A percentile compares a stretch with the other conserved stretches of the same genome.
Evolutionary conservation across 1,139 yeast genomes (phyloP).

Genomic region (Yamadazyma songkhlaensis): DNA sequence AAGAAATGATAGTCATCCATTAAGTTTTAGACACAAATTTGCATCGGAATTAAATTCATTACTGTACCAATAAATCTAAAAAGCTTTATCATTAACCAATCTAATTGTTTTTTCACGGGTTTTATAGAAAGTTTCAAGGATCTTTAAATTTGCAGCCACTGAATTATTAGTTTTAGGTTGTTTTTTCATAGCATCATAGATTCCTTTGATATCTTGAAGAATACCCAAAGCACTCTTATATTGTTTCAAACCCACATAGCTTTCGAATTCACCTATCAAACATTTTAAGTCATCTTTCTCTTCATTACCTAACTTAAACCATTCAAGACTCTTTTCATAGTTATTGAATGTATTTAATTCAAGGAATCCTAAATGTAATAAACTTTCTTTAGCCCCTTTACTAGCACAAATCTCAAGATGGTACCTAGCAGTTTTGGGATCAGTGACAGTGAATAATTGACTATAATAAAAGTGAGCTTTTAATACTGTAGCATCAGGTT

Average conservation of each 20-base stretch:
- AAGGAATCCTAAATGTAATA: constrained; percentile 72
- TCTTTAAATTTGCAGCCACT: constrained; percentile 22
- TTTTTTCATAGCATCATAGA: constrained; percentile 21
- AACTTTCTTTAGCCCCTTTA: constrained; percentile 73
- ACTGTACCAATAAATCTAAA: constrained; percentile 7
- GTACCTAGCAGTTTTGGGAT: constrained; percentile 58
- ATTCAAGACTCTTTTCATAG: constrained; percentile 58
- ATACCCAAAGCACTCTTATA: constrained; percentile 24
- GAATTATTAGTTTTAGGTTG: constrained; percentile 14
- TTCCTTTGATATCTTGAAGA: constrained; percentile 22
- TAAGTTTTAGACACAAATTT: constrained; percentile 31
- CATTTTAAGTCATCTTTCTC: constrained; percentile 57
- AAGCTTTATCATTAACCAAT: constrained; percentile 5
- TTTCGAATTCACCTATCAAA: constrained; percentile 73
- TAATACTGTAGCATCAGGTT: constrained; percentile 50
- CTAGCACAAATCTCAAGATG: constrained; percentile 77
- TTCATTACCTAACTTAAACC: constrained; percentile 83
- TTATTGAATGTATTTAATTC: constrained; percentile 68
- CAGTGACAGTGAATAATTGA: constrained; percentile 55
- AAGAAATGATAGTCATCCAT: constrained; percentile 31
- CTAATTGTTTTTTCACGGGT: constrained; percentile 26
- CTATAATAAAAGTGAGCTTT: constrained; percentile 80
- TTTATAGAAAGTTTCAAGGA: constrained; percentile 29
- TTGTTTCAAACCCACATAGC: constrained; percentile 29
- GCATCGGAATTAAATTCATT: constrained; percentile 20